Base-by-base conservation (phyloP, 306 rosid species). In the Boehmeria nivea region DNA sequence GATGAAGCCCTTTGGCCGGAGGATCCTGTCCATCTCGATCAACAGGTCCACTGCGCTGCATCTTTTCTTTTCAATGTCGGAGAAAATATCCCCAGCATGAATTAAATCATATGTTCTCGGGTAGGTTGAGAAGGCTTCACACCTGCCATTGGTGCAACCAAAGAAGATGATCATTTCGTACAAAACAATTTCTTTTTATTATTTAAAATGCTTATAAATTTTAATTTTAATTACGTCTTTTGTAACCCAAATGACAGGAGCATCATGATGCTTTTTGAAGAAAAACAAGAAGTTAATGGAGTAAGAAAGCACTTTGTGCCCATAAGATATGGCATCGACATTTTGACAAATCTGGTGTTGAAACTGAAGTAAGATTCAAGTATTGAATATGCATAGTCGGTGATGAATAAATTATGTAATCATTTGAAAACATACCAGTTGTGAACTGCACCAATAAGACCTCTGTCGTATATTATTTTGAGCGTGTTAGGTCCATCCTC, bases 81-180 rank as follows among this genome's bases (percentile, higher is more conserved):
- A 85, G 68, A 87, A 81, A 54, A 93, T 65, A 0, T 76, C 79
- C 88, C 89, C 81, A 38, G 96, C 99, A 37, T 93, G 96, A 53
- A 93, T 89, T 26, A 93, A 69, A 72, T 93, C 99, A 14, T 85
- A 93, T 0, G 96, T 93, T 37, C 96, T 75, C 8, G 99, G 99
- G 71, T 93, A 93, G 27, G 96, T 87, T 38, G 99, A 93, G 75
- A 71, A 93, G 59, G 96, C 94, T 73, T 93, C 94, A 71, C 97
- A 89, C 97, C 97, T 89, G 83, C 54, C 17, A 38, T 27, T 38
- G 24, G 27, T 46, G 56, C 52, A 59, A 21, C 51, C 64, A 60
- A 39, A 44, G 19, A 27, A 12, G 43, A 31, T 31, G 0, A 31
- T 31, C 9, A 31, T 31, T 10, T 31, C 36, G 5, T 6, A 1